These are phyloP conservation scores for Heritiera littoralis DNA, from an alignment of 345 rosid species.

Conservation along the genomic window DNA sequence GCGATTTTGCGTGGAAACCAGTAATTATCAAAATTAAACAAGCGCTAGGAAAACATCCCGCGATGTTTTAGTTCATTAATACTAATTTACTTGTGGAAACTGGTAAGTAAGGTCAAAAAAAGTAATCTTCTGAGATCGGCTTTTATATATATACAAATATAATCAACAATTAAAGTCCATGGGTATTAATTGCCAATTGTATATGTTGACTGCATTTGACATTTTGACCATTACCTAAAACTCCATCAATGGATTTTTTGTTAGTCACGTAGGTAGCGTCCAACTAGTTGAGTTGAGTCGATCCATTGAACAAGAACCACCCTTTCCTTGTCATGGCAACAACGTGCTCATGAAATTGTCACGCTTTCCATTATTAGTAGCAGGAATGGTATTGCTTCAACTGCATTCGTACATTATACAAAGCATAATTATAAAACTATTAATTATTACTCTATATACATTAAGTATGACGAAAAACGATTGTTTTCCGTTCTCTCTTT, in stretches of 20 bases:
- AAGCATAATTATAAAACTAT: too few species aligned
- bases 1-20: too few species aligned
- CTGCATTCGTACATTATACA: neutral
- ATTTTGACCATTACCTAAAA: constrained; percentile 7
- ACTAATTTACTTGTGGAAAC: neutral
- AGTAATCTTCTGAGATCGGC: neutral
- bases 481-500: too few species aligned
- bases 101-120: neutral
- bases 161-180: too few species aligned
- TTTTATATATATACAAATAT: too few species aligned
- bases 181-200: neutral
- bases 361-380: neutral
- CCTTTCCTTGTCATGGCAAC: neutral
- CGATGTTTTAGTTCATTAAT: neutral
- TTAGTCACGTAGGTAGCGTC: neutral
- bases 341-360: neutral
- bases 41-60: neutral
- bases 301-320: neutral
- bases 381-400: neutral
- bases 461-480: too few species aligned
- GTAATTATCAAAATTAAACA: neutral
- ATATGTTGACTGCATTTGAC: neutral
- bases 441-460: too few species aligned
- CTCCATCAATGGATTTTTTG: neutral
- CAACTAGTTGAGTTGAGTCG: neutral